Evolutionary conservation across 768 basidiomycete species (phyloP).

Genomic region (Calvatia gigantea): DNA sequence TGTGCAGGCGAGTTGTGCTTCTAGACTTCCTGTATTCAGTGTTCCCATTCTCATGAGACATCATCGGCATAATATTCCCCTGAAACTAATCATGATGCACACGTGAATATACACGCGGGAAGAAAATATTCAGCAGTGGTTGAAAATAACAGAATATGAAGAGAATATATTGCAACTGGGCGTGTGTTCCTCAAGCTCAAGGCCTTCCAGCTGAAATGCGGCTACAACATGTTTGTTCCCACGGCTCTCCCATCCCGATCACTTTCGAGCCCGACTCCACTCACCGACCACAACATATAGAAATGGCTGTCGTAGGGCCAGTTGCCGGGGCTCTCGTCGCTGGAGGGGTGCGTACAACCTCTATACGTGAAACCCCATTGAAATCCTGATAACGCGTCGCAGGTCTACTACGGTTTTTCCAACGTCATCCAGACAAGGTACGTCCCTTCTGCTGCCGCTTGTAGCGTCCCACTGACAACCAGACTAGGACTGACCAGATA

Average conservation of each 20-base stretch:
- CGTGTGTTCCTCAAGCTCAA: too few relatives aligned
- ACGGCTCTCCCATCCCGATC: background rate
- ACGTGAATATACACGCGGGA: too few relatives aligned
- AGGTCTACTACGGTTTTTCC: constrained; percentile 74
- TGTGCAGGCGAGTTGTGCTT: background rate
- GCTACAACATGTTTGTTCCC: background rate
- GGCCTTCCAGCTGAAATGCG: background rate
- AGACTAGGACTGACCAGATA: constrained; percentile 50
- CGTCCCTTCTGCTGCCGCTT: background rate
- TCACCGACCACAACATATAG: background rate
- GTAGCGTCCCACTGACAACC: constrained; percentile 7
- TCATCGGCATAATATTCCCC: too few relatives aligned
- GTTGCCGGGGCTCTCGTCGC: constrained; percentile 67
- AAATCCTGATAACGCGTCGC: background rate
- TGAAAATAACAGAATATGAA: too few relatives aligned
- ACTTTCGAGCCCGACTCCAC: background rate
- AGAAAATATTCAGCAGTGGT: too few relatives aligned
- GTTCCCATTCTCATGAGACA: background rate
- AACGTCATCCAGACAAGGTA: constrained; percentile 59
- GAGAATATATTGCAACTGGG: too few relatives aligned
- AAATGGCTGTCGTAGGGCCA: constrained; percentile 63
- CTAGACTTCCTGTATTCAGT: background rate
- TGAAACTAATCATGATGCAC: too few relatives aligned
- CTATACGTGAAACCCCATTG: background rate
- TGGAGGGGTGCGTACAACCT: constrained; percentile 48